Conservation (phyloP, 1,284 basidiomycete genomes). For the Leccinum laetum region DNA sequence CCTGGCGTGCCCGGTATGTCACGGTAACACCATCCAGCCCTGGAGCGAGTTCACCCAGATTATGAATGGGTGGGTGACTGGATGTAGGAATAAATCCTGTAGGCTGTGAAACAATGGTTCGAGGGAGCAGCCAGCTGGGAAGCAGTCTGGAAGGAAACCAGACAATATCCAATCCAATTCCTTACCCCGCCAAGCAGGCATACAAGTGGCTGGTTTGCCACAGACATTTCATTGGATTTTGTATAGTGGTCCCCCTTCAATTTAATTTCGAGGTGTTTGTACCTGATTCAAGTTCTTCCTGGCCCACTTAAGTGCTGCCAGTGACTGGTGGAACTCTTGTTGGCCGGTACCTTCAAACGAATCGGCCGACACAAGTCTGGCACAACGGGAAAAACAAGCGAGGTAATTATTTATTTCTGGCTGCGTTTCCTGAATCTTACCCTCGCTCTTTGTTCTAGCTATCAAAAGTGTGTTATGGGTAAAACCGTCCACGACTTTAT, state of each 20-base stretch:
- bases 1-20: neutral
- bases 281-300: neutral
- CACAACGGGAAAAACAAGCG: neutral
- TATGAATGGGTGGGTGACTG: neutral
- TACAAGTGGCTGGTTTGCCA: neutral
- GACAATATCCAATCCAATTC: neutral
- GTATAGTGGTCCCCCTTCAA: neutral
- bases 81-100: neutral
- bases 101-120: neutral
- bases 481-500: neutral
- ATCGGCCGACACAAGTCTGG: neutral
- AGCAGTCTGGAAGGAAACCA: neutral
- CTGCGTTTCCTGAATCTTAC: neutral
- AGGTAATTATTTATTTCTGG: neutral
- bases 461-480: neutral
- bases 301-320: neutral
- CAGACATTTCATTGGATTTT: neutral
- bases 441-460: neutral
- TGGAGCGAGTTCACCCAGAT: neutral
- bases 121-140: neutral
- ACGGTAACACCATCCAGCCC: neutral
- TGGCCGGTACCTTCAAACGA: no score
- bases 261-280: neutral
- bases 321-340: no score
- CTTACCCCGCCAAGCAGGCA: neutral